Evolutionary conservation across 1,139 yeast species (phyloP).

Genomic region (Cylindricascospora bacillispora): DNA sequence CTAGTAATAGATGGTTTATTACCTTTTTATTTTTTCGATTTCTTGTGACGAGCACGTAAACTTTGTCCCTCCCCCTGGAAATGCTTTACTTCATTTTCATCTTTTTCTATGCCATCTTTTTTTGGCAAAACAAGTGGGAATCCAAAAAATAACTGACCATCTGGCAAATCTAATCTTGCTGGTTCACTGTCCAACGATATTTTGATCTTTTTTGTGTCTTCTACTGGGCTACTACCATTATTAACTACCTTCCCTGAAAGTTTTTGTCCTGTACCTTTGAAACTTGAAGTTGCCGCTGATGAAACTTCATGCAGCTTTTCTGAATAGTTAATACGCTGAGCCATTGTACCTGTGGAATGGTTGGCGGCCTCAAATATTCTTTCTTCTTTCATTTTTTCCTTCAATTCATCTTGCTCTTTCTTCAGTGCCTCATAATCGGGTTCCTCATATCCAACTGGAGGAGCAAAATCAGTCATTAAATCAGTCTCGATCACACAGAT

Average conservation of each 20-base stretch:
- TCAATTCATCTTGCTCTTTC: constrained; percentile 9
- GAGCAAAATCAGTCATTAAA: constrained; percentile 93
- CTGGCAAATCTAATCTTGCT: constrained; percentile 61
- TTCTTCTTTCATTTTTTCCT: constrained; percentile 8
- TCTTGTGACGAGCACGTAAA: constrained; percentile 56
- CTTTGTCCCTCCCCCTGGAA: constrained; percentile 60
- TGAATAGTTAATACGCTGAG: constrained; percentile 59
- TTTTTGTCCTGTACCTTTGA: constrained; percentile 57
- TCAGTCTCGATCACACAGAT: constrained; percentile 96
- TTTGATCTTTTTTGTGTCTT: constrained; percentile 15
- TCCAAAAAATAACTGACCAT: constrained; percentile 85
- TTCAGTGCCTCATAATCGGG: constrained; percentile 41
- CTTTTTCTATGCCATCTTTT: constrained; percentile 31
- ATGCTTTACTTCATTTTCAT: constrained; percentile 26
- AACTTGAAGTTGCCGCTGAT: constrained; percentile 24
- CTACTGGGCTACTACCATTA: constrained; percentile 6
- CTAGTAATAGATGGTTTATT: too few species aligned
- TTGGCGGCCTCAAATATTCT: constrained; percentile 26
- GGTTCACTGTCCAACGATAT: constrained; percentile 40
- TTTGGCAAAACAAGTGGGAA: constrained; percentile 73
- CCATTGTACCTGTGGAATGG: constrained; percentile 57
- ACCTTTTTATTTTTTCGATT: constrained; percentile 39
- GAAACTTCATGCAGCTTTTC: constrained; percentile 37
- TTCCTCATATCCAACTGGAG: constrained; percentile 97
- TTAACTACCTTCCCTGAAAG: constrained; percentile 45